Evolutionary conservation across 768 basidiomycete genomes (phyloP).

Genomic region (Lepiota venenata): DNA sequence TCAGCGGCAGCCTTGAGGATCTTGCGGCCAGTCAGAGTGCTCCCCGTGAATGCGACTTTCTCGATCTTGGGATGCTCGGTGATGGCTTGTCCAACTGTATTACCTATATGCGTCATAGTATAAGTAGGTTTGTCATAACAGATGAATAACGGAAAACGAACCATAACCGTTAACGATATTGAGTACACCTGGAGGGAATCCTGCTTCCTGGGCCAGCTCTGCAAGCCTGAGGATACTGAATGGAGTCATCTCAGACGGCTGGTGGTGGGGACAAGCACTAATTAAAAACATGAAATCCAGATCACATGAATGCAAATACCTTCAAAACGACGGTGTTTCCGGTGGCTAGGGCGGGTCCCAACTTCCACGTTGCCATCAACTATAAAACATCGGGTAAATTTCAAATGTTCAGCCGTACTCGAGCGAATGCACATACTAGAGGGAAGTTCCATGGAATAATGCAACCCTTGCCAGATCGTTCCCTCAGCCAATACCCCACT

Average conservation of each 20-base stretch:
- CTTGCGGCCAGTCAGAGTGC: conserved; percentile 65
- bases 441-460: conserved; percentile 69
- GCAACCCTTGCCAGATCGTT: conserved; percentile 26
- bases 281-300: too few species aligned
- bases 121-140: background rate
- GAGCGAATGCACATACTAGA: conserved; percentile 12
- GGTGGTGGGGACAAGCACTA: too few species aligned
- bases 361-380: conserved; percentile 64
- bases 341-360: conserved; percentile 73
- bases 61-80: conserved; percentile 58
- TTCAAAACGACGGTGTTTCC: conserved; percentile 76
- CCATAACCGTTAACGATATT: conserved; percentile 73
- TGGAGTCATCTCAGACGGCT: conserved; percentile 73
- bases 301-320: too few species aligned
- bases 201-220: conserved; percentile 61
- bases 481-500: background rate
- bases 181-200: conserved; percentile 76
- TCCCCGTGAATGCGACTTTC: conserved; percentile 80
- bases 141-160: background rate
- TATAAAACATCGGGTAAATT: background rate
- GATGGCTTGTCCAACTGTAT: conserved; percentile 66
- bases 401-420: background rate
- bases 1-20: conserved; percentile 69
- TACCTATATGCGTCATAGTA: conserved; percentile 17
- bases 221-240: conserved; percentile 53